Percentiles rank a stretch among this genome's conserved stretches.
phyloP scores from a whole-genome alignment of 805 yeast species.

The Cyberlindnera petersonii region DNA sequence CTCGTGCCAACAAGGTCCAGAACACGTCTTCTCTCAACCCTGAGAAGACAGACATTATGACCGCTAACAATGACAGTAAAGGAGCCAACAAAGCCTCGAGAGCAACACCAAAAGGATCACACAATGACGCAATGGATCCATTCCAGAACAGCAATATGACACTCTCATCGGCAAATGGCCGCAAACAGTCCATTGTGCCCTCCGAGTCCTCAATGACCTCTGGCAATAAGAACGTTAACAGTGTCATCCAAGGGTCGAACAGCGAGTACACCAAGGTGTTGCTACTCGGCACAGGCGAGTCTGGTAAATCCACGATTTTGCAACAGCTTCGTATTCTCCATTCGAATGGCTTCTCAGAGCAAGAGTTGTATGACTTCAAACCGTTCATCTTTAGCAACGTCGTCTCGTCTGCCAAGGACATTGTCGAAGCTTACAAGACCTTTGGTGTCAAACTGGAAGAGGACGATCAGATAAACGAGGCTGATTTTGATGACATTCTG shows the following conservation, averaged over 20 bases:
- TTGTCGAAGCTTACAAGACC: conserved; percentile 62
- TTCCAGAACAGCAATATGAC: neutral
- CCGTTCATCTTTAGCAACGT: conserved; percentile 78
- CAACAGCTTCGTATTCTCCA: conserved; percentile 41
- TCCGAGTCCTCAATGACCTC: conserved; percentile 20
- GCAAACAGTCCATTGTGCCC: conserved; percentile 24
- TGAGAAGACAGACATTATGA: no score
- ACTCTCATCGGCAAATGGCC: no score
- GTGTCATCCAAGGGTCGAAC: conserved; percentile 3
- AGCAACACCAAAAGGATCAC: no score
- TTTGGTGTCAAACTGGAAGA: conserved; percentile 35
- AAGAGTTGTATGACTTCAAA: conserved; percentile 69
- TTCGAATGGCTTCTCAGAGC: conserved; percentile 38
- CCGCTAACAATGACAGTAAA: no score
- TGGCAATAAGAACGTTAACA: conserved; percentile 8
- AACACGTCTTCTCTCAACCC: neutral
- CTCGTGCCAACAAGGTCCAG: neutral
- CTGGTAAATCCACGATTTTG: conserved; percentile 44
- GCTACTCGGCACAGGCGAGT: conserved; percentile 76
- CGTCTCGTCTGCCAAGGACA: conserved; percentile 67
- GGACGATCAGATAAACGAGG: conserved; percentile 28
- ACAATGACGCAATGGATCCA: neutral
- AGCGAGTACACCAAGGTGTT: conserved; percentile 61
- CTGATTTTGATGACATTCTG: conserved; percentile 25
- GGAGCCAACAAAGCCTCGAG: no score